Evolutionary conservation across 768 basidiomycete species (phyloP).

Genomic region (Leccinum subgranulosum): DNA sequence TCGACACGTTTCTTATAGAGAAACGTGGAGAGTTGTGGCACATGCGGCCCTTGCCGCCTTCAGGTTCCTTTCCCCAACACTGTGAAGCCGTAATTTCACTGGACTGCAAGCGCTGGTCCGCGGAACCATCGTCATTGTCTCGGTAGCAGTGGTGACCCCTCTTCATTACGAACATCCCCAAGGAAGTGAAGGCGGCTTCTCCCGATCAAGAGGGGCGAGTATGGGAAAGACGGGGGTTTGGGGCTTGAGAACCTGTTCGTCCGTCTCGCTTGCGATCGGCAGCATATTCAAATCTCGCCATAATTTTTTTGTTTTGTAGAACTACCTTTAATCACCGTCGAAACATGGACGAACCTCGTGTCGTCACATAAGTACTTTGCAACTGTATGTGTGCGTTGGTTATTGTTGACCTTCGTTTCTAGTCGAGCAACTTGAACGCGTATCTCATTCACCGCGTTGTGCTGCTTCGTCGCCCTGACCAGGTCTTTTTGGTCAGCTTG

Average conservation of each 20-base stretch:
- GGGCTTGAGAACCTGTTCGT: background rate
- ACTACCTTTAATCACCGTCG: background rate
- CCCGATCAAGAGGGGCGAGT: background rate
- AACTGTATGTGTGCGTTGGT: background rate
- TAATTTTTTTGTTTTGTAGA: background rate
- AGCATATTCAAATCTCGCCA: background rate
- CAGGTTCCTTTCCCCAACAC: background rate
- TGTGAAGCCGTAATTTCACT: background rate
- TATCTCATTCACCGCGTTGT: background rate
- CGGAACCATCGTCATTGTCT: background rate
- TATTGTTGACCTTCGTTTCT: background rate
- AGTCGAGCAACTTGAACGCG: background rate
- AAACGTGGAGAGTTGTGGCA: background rate
- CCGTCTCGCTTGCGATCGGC: background rate
- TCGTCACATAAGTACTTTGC: background rate
- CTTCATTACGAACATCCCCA: background rate
- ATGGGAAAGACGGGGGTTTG: background rate
- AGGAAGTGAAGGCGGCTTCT: background rate
- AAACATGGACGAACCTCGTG: background rate
- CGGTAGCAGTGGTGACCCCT: background rate
- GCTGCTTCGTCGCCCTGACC: background rate
- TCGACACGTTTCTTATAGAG: no score
- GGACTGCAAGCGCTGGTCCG: background rate
- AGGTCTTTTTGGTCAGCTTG: background rate
- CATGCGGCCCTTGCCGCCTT: background rate